phyloP scores from a whole-genome alignment of 2,329 filamentous ascomycete genomes.

The Aspergillus fijiensis region DNA sequence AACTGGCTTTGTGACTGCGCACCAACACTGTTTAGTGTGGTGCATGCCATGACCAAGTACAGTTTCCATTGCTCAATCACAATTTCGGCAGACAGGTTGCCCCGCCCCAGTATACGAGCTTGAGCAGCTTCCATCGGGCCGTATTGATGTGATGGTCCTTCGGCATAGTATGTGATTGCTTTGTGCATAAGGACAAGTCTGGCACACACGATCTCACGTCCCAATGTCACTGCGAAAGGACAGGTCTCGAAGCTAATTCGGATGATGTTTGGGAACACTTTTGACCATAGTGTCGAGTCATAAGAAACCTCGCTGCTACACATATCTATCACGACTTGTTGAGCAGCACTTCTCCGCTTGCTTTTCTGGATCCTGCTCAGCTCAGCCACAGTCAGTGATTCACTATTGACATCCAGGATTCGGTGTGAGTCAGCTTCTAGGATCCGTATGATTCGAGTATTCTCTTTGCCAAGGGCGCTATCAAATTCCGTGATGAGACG shows the following conservation, averaged over 20 bases:
- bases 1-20: slow-evolving; percentile 60
- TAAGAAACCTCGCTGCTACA: slow-evolving; percentile 95
- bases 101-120: slow-evolving; percentile 46
- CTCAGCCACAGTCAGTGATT: slow-evolving; percentile 80
- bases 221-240: slow-evolving; percentile 85
- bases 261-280: slow-evolving; percentile 94
- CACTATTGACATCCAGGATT: slow-evolving; percentile 89
- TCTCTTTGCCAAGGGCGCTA: slow-evolving; percentile 76
- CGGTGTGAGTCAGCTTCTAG: slow-evolving; percentile 84
- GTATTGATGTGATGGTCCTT: slow-evolving; percentile 60
- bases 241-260: slow-evolving; percentile 87
- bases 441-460: slow-evolving; percentile 82
- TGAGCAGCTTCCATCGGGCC: slow-evolving; percentile 37
- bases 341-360: slow-evolving; percentile 77
- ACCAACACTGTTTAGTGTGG: slow-evolving; percentile 83
- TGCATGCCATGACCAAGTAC: slow-evolving; percentile 95
- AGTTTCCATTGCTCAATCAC: slow-evolving; percentile 97
- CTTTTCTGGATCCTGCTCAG: slow-evolving; percentile 88
- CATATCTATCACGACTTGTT: slow-evolving; percentile 85
- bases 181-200: slow-evolving; percentile 91
- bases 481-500: slow-evolving; percentile 94
- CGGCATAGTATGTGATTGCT: slow-evolving; percentile 74
- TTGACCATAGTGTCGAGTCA: slow-evolving; percentile 94
- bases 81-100: slow-evolving; percentile 73
- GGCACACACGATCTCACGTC: slow-evolving; percentile 88